phyloP scores from a whole-genome alignment of 169 alveolate genomes.

The Eimeria falciformis region DNA sequence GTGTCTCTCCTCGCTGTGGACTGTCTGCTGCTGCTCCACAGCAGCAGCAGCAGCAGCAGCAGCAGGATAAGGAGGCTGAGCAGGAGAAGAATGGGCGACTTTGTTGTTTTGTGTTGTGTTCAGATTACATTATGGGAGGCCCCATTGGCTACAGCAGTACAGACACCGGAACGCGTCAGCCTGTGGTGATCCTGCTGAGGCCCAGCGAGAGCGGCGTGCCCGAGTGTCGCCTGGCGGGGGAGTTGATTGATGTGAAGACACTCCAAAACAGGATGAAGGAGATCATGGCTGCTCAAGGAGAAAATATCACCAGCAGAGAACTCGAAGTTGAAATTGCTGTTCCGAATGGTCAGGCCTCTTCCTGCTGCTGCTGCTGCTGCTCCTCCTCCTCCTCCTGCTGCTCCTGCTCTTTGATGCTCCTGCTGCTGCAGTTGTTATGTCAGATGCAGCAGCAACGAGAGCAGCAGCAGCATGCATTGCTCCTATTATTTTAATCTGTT shows the following conservation, averaged over 20 bases:
- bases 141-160: slow-evolving; percentile 93
- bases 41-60: background rate
- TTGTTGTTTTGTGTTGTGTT: background rate
- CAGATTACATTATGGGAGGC: slow-evolving; percentile 93
- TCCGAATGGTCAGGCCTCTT: slow-evolving; percentile 87
- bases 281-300: slow-evolving; percentile 86
- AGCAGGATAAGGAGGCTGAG: background rate
- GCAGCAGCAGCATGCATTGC: background rate
- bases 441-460: background rate
- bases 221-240: slow-evolving; percentile 81
- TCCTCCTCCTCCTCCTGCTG: no score
- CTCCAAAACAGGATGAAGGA: slow-evolving; percentile 89
- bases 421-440: background rate
- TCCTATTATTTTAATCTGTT: background rate
- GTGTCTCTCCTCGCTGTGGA: no score
- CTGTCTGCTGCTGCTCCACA: no score
- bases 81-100: background rate
- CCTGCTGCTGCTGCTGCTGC: no score
- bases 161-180: slow-evolving; percentile 94
- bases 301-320: slow-evolving; percentile 85
- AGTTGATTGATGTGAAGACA: slow-evolving; percentile 82
- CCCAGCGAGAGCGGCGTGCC: slow-evolving; percentile 84
- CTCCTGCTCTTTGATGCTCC: no score
- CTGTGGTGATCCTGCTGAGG: slow-evolving; percentile 88
- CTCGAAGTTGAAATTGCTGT: slow-evolving; percentile 90